These are phyloP conservation scores for Carex arenaria DNA, from an alignment of 202 grass and related monocot genomes.

Conservation along the genomic window DNA sequence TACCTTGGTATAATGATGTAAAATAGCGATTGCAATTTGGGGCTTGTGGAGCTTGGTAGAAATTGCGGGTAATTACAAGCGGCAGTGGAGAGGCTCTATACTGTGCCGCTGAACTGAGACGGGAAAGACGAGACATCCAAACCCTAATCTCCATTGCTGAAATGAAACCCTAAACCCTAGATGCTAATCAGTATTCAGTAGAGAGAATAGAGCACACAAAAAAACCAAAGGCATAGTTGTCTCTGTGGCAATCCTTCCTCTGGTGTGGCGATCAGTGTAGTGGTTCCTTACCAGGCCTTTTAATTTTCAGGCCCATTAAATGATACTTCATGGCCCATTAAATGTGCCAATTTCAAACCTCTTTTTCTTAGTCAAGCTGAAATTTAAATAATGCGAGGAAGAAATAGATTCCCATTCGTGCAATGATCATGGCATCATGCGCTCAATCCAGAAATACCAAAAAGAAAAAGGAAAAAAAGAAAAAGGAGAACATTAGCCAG, in stretches of 20 bases:
- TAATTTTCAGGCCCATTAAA: not conserved
- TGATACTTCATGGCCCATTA: not conserved
- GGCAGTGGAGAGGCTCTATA: not conserved
- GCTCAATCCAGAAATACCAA: not conserved
- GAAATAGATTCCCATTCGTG: not conserved
- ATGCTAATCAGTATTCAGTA: not conserved
- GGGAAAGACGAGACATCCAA: slow-evolving; percentile 18
- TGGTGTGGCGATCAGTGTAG: not conserved
- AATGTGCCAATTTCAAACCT: not conserved
- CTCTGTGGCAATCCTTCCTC: not conserved
- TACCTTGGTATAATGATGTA: slow-evolving; percentile 10
- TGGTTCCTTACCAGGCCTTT: not conserved
- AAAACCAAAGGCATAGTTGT: not conserved
- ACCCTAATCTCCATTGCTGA: slow-evolving; percentile 34
- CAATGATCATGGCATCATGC: slow-evolving; percentile 4
- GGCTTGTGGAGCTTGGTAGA: slow-evolving; percentile 11
- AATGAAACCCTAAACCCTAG: too few species aligned
- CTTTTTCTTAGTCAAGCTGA: not conserved
- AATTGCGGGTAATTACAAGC: slow-evolving; percentile 26
- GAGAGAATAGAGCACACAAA: not conserved
- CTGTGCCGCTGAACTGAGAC: not conserved
- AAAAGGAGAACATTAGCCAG: not conserved
- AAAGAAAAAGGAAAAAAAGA: not conserved
- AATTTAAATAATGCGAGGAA: not conserved
- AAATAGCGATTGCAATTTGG: slow-evolving; percentile 2